Evolutionary conservation across 2,329 filamentous ascomycete genomes (phyloP), one percentile per base, ranked within the genome.

Genomic region (Cyphellophora europaea): DNA sequence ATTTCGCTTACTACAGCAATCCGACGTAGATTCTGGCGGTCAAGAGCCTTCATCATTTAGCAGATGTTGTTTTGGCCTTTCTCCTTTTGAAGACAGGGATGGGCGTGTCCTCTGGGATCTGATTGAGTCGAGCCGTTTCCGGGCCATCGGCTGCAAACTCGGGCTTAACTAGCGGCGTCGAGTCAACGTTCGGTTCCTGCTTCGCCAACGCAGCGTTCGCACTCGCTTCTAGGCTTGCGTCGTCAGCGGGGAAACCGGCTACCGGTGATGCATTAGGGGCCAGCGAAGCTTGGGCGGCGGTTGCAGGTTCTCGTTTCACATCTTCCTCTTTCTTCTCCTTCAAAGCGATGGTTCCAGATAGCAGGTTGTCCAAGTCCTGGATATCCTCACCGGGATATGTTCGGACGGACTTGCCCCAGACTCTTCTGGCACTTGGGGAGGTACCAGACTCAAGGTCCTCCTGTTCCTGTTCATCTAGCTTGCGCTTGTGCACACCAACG

Each of bases 11-110:
- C n/a, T n/a, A n/a, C n/a, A n/a, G n/a, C n/a, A n/a, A n/a, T n/a
- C n/a, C n/a, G n/a, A n/a, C n/a, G n/a, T n/a, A n/a, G n/a, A n/a
- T n/a, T n/a, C n/a, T n/a, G n/a, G n/a, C n/a, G n/a, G n/a, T n/a
- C n/a, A n/a, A n/a, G n/a, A n/a, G n/a, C n/a, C n/a, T n/a, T n/a
- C n/a, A n/a, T n/a, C n/a, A n/a, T n/a, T n/a, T n/a, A n/a, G n/a
- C n/a, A n/a, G n/a, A n/a, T n/a, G 56, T 54, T 32, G 53, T 48
- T 48, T 66, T 68, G 2, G 61, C 54, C 44, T 65, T 67, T 43
- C 65, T 63, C 44, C 66, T 67, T 45, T 67, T 68, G 54, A 68
- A 68, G 14, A 67, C 47, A 27, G 65, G 47, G 6, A 38, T 30
- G 12, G 37, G 28, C 17, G 34, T 27, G 6, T 41, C 54, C 3